phyloP scores from a whole-genome alignment of 805 yeast species.

The Teunomyces tritomae region DNA sequence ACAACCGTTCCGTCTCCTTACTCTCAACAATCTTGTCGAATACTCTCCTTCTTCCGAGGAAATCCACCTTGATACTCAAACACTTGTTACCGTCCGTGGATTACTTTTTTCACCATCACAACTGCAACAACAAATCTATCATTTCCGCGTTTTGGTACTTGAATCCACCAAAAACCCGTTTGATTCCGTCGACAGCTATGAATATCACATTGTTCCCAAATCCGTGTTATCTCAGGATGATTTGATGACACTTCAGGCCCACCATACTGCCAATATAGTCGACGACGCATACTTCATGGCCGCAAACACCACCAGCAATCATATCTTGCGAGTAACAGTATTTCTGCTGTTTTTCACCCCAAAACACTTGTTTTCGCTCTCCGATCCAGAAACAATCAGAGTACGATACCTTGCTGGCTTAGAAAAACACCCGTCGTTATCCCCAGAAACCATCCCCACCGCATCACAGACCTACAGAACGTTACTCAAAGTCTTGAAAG shows the following conservation, averaged over 20 bases:
- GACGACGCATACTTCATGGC: conserved; percentile 37
- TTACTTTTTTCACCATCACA: conserved; percentile 18
- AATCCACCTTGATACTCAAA: conserved; percentile 15
- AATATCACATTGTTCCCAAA: conserved; percentile 31
- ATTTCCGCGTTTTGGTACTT: conserved; percentile 30
- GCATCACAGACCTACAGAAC: conserved; percentile 60
- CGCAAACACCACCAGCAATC: conserved; percentile 21
- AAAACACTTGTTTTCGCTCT: conserved; percentile 44
- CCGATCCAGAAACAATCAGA: conserved; percentile 49
- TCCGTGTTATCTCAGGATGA: conserved; percentile 28
- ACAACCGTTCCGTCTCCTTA: conserved; percentile 20
- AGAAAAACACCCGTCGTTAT: conserved; percentile 23
- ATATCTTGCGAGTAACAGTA: conserved; percentile 50
- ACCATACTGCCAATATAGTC: conserved; percentile 10
- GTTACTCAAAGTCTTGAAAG: conserved; percentile 59
- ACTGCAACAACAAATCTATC: conserved; percentile 16
- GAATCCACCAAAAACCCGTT: conserved; percentile 21
- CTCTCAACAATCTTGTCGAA: conserved; percentile 34
- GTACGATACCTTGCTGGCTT: conserved; percentile 44
- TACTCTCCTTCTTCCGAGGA: conserved; percentile 33
- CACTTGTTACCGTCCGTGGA: conserved; percentile 29
- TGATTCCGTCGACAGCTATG: conserved; percentile 26
- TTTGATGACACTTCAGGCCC: conserved; percentile 14
- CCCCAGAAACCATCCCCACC: conserved; percentile 43
- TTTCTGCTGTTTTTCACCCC: conserved; percentile 48